Evolutionary conservation across 192 early-diverging fungal species (phyloP), one percentile per base, ranked within the genome.

Genomic region (Dimargaris xerosporica): DNA sequence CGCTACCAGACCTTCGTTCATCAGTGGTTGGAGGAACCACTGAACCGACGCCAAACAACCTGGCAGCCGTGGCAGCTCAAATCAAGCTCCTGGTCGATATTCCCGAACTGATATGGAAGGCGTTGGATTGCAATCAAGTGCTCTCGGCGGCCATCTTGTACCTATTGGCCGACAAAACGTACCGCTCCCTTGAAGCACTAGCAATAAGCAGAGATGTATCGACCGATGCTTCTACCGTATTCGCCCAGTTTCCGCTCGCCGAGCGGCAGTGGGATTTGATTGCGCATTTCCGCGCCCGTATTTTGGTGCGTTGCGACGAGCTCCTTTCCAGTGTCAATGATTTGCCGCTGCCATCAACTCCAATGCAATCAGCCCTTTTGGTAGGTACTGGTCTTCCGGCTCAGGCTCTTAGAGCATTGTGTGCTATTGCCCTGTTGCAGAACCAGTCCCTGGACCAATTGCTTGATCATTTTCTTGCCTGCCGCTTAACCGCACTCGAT

Each of bases 91-190:
- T 59, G 13, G 21, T 41, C 17, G 56, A 59, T 19, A 59, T 59
- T 42, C 56, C 56, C 5, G 56, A 42, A 2, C 56, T 59, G 2
- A 11, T 59, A 13, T 59, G 56, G 56, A 10, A 17, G 31, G 56
- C 56, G 6, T 39, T 59, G 29, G 56, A 59, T 17, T 34, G 56
- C 31, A 19, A 59, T 16, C 41, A 59, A 19, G 19, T 59, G 2
- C 30, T 59, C 15, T 34, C 30, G 16, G 56, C 56, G 23, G 56
- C 56, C 29, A 23, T 59, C 41, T 23, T 59, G 30, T 59, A 59
- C 56, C 56, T 42, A 29, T 59, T 28, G 7, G 31, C 56, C 10
- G 6, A 3, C 41, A 16, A 59, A 41, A 16, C 41, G 19, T 41
- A 59, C 31, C 13, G 17, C 16, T 17, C 16, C 23, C 41, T 59